Evolutionary conservation across 192 early-diverging fungal species (phyloP), one percentile per base, ranked within the genome.

Genomic region (Kickxella alabastrina): DNA sequence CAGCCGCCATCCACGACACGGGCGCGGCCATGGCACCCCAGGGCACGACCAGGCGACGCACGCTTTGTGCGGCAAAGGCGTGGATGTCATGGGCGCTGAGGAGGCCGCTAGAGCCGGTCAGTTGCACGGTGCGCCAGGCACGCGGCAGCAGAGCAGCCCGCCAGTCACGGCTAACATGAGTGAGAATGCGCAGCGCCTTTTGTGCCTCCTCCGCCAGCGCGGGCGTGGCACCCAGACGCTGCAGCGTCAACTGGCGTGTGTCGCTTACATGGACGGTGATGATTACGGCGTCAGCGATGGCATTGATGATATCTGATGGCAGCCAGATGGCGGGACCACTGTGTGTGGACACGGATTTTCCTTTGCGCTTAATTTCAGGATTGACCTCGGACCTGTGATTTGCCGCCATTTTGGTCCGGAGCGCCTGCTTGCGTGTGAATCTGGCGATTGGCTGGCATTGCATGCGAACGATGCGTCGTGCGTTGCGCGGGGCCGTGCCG

Each of bases 11-110:
- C 62, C 62, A 64, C 15, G 54, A 42, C 3, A 57, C 62, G 4
- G 62, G 62, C 19, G 62, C 62, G 7, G 62, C 53, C 62, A 64
- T 57, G 12, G 62, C 62, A 17, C 62, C 62, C 62, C 62, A 64
- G 4, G 62, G 62, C 47, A 64, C 62, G 4, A 52, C 62, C 47
- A 64, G 48, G 13, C 53, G 61, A 39, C 25, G 24, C 13, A 43
- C 53, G 29, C 51, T 43, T 5, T 34, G 18, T 6, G 37, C 49
- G 13, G 61, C 53, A 52, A 64, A 56, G 8, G 61, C 43, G 43
- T 64, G 53, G 15, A 64, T 42, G 24, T 23, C 37, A 38, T 21
- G 38, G 6, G 36, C 51, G 32, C 41, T 22, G 18, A 39, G 26
- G 18, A 39, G 26, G 40, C 40, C 22, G 27, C 17, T 29, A 10